Evolutionary conservation across 257 asterid species (phyloP).

Genomic region (Agastache rugosa): DNA sequence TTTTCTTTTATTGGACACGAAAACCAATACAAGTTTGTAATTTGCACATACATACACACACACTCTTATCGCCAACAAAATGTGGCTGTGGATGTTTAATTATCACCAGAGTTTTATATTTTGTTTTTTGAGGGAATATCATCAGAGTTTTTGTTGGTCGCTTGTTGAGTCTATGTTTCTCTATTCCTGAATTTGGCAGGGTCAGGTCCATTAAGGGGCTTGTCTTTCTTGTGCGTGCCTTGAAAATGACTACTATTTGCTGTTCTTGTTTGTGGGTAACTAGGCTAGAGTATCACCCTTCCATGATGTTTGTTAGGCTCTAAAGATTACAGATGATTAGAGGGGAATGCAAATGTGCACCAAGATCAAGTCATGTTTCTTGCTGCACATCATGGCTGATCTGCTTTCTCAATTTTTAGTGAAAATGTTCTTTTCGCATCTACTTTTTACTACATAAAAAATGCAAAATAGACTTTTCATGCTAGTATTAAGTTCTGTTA

Average conservation of each 20-base stretch:
- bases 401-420: no score
- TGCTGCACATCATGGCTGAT: no score
- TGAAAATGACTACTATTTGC: no score
- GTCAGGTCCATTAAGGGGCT: no score
- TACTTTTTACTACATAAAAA: not conserved
- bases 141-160: constrained; percentile 3
- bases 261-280: no score
- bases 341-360: no score
- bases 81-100: not conserved
- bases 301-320: no score
- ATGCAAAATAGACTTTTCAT: not conserved
- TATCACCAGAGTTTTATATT: not conserved
- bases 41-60: not conserved
- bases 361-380: no score
- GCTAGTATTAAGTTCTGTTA: not conserved
- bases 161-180: not conserved
- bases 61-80: not conserved
- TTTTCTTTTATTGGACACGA: not conserved
- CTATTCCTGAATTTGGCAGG: not conserved
- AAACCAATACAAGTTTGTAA: not conserved
- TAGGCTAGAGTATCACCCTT: no score
- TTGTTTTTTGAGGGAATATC: not conserved
- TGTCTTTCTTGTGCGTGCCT: no score
- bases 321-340: no score
- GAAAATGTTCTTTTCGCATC: no score